phyloP scores from a whole-genome alignment of 768 basidiomycete species.

The Tulasnella sp. region DNA sequence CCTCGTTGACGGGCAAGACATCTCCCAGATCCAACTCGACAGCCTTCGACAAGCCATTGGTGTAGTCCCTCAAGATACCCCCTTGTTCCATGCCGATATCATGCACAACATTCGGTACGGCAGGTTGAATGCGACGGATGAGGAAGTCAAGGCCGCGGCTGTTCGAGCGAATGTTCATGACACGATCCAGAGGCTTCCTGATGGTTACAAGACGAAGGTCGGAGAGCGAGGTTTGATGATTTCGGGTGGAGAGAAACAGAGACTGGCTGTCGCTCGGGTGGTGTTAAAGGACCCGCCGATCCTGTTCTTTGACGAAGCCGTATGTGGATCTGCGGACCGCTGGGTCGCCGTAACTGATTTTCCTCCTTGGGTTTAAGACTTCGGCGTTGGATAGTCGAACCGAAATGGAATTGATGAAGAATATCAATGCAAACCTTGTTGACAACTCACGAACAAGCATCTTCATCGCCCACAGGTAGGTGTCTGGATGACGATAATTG shows the following conservation, averaged over 20 bases:
- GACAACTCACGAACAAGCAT: constrained; percentile 84
- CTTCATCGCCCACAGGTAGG: constrained; percentile 84
- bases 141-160: constrained; percentile 81
- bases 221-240: constrained; percentile 98
- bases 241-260: constrained; percentile 96
- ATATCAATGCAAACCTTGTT: constrained; percentile 75
- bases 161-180: constrained; percentile 82
- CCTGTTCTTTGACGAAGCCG: constrained; percentile 97
- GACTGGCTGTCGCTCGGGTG: constrained; percentile 88
- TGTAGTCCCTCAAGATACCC: constrained; percentile 97
- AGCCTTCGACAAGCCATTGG: constrained; percentile 74
- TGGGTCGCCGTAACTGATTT: too few relatives aligned
- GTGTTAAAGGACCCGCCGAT: constrained; percentile 93
- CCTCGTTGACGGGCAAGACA: constrained; percentile 80
- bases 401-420: constrained; percentile 90
- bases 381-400: constrained; percentile 94
- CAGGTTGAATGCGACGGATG: constrained; percentile 77
- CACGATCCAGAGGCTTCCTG: constrained; percentile 73
- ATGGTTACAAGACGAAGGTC: constrained; percentile 84
- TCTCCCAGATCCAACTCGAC: constrained; percentile 64
- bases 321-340: constrained; percentile 49
- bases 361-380: constrained; percentile 50
- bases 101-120: constrained; percentile 96
- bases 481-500: too few relatives aligned
- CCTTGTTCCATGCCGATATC: constrained; percentile 92